Evolutionary conservation across 257 asterid species (phyloP).

Genomic region (Solanum appendiculatum): DNA sequence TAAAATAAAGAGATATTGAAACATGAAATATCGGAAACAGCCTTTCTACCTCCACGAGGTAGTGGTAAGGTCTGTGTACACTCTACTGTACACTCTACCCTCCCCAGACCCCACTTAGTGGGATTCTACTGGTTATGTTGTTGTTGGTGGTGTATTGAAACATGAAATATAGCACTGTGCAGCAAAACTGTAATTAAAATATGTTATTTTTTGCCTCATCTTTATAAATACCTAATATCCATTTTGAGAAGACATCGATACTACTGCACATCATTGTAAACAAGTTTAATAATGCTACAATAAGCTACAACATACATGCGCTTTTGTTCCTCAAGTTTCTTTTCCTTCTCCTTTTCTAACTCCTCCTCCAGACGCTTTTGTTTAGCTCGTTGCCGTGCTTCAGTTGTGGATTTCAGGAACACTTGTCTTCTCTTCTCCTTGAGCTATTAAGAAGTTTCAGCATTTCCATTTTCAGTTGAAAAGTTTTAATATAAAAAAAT

Average conservation of each 20-base stretch:
- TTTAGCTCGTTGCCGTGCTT: constrained; percentile 81
- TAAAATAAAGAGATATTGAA: not conserved
- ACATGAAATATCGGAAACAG: not conserved
- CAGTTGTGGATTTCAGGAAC: constrained; percentile 72
- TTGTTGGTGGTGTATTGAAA: not conserved
- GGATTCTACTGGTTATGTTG: not conserved
- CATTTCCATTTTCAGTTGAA: not conserved
- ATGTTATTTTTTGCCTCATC: not conserved
- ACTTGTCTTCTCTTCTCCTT: constrained; percentile 79
- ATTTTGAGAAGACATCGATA: not conserved
- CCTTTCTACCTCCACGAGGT: not conserved
- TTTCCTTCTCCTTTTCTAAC: constrained; percentile 72
- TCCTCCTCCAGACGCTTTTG: constrained; percentile 87
- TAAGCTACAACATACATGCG: constrained; percentile 52
- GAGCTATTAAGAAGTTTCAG: constrained; percentile 38
- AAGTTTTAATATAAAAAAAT: not conserved
- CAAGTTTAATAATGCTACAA: not conserved
- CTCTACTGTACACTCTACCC: not conserved
- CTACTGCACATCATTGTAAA: not conserved
- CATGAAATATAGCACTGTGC: not conserved
- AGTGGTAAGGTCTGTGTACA: not conserved
- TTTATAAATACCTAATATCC: not conserved
- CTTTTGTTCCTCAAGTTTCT: constrained; percentile 87
- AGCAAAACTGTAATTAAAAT: not conserved
- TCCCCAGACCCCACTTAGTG: not conserved